Percentiles rank a stretch among this genome's conserved stretches.
Evolutionary conservation across 805 yeast genomes (phyloP).

Genomic region (Candida jianshihensis): DNA sequence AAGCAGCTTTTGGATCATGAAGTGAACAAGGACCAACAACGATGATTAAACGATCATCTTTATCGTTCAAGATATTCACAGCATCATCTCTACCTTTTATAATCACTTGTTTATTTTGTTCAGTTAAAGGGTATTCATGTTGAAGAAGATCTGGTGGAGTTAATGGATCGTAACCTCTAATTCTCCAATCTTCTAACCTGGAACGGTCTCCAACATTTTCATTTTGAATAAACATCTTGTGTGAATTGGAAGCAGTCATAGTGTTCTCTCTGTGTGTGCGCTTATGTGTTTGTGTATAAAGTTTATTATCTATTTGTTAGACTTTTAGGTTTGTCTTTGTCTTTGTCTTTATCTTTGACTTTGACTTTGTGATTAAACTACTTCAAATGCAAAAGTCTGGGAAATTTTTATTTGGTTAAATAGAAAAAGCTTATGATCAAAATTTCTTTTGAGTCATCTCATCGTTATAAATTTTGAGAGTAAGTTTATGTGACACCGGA

Average conservation of each 20-base stretch:
- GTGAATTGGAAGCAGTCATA: conserved; percentile 7
- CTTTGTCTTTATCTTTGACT: too few species aligned
- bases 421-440: too few species aligned
- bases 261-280: too few species aligned
- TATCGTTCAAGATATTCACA: conserved; percentile 64
- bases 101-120: conserved; percentile 53
- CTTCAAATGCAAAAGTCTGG: too few species aligned
- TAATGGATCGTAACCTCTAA: conserved; percentile 87
- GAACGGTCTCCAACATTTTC: conserved; percentile 78
- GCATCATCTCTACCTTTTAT: conserved; percentile 72
- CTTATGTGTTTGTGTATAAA: too few species aligned
- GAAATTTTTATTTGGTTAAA: too few species aligned
- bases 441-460: too few species aligned
- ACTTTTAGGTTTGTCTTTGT: too few species aligned
- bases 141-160: conserved; percentile 93
- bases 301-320: too few species aligned
- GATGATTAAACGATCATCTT: conserved; percentile 80
- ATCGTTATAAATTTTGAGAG: too few species aligned
- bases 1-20: conserved; percentile 89
- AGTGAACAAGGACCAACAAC: conserved; percentile 97
- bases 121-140: conserved; percentile 70
- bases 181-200: conserved; percentile 71
- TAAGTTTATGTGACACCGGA: too few species aligned
- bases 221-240: conserved; percentile 73
- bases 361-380: too few species aligned